A percentile compares a stretch with the other conserved stretches of the same genome.
Evolutionary conservation across 305 asterid genomes (phyloP).

Genomic region (Rubia balearica): DNA sequence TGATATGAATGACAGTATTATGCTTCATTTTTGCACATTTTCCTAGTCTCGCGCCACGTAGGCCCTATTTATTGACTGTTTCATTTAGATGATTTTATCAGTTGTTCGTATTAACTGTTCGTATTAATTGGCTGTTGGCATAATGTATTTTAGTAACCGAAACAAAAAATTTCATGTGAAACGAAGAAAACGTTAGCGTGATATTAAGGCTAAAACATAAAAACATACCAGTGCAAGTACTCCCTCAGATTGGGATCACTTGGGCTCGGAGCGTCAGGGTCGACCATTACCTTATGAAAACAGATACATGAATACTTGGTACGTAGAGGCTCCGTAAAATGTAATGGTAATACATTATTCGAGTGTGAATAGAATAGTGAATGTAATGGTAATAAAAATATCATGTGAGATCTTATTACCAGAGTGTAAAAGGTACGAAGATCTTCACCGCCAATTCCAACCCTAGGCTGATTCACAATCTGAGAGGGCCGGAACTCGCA

Average conservation of each 20-base stretch:
- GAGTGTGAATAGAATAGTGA: background rate
- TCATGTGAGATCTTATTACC: slow-evolving; percentile 19
- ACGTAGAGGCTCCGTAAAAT: no score
- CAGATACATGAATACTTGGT: background rate
- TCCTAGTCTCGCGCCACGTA: no score
- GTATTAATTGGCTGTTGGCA: no score
- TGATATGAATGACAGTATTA: no score
- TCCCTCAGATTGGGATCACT: slow-evolving; percentile 53
- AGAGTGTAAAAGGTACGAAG: slow-evolving; percentile 53
- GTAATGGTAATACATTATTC: background rate
- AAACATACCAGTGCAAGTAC: slow-evolving; percentile 51
- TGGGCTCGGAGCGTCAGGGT: slow-evolving; percentile 68
- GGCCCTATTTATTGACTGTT: no score
- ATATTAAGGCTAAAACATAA: no score
- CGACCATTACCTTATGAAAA: slow-evolving; percentile 42
- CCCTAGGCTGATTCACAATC: slow-evolving; percentile 42
- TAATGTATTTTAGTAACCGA: no score
- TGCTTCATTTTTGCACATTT: no score
- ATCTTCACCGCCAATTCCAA: slow-evolving; percentile 54
- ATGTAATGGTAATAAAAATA: background rate
- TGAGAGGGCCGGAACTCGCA: slow-evolving; percentile 49
- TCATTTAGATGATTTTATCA: no score
- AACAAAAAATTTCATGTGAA: no score
- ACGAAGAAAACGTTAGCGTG: no score
- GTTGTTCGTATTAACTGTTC: no score